Evolutionary conservation across 2,329 filamentous ascomycete species (phyloP).

Genomic region (Corinectria fuckeliana): DNA sequence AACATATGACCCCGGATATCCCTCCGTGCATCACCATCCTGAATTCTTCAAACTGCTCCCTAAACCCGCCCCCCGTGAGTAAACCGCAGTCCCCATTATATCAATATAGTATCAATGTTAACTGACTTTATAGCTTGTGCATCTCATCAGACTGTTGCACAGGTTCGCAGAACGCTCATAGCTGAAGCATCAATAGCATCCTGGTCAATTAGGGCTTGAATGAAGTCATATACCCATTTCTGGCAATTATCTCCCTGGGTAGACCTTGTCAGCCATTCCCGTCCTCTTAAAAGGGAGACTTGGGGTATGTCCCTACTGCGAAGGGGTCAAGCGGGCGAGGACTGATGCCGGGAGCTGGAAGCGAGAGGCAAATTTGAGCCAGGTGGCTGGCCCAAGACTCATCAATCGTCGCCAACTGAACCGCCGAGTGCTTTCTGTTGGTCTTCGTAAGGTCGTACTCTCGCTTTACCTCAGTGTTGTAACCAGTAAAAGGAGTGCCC

Average conservation of each 20-base stretch:
- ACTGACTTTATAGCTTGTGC: too few species aligned
- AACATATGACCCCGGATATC: too few species aligned
- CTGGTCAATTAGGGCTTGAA: neutral
- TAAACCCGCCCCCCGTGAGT: too few species aligned
- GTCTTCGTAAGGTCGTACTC: neutral
- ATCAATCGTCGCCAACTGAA: neutral
- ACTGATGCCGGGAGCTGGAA: neutral
- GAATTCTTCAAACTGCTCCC: too few species aligned
- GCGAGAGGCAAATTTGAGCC: neutral
- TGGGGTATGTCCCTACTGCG: neutral
- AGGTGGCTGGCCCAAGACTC: neutral
- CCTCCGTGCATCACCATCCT: too few species aligned
- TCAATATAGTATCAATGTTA: too few species aligned
- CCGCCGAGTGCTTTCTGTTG: neutral
- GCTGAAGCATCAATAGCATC: neutral
- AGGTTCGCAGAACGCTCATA: neutral
- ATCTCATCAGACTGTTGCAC: too few species aligned
- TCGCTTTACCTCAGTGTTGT: neutral
- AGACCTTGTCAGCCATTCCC: neutral
- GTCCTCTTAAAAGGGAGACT: neutral
- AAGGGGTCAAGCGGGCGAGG: neutral
- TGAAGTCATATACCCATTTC: neutral
- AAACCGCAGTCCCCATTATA: too few species aligned
- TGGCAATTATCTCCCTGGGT: neutral
- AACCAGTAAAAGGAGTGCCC: neutral